These are phyloP conservation scores for Exophiala spinifera DNA, from an alignment of 2,329 filamentous ascomycete species.

Conservation along the genomic window DNA sequence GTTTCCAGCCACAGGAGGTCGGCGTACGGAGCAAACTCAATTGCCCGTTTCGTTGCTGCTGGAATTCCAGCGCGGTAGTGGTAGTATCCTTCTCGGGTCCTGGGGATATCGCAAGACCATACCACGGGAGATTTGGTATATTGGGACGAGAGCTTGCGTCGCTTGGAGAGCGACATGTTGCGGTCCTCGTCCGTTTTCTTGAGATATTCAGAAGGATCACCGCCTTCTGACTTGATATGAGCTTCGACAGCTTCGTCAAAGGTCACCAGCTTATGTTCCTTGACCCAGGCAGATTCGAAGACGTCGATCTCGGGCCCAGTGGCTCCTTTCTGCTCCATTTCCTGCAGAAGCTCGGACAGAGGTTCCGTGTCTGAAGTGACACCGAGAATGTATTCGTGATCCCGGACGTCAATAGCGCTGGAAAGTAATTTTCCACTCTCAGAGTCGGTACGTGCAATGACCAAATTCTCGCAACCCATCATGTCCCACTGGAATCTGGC, in stretches of 20 bases:
- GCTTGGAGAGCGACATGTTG: constrained; percentile 73
- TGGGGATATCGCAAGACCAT: constrained; percentile 88
- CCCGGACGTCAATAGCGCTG: constrained; percentile 85
- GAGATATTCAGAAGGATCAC: constrained; percentile 65
- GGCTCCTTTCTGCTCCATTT: constrained; percentile 80
- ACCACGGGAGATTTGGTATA: constrained; percentile 66
- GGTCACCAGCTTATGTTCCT: constrained; percentile 76
- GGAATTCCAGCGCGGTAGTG: constrained; percentile 68
- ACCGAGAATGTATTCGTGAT: constrained; percentile 95
- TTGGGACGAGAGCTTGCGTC: constrained; percentile 67
- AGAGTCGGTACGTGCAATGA: constrained; percentile 92
- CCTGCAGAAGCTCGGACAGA: constrained; percentile 81
- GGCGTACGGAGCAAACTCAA: constrained; percentile 86
- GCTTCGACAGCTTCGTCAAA: constrained; percentile 86
- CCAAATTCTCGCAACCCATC: constrained; percentile 92
- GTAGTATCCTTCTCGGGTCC: constrained; percentile 91
- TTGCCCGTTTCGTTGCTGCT: constrained; percentile 87
- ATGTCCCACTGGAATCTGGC: constrained; percentile 97
- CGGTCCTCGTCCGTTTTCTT: constrained; percentile 59
- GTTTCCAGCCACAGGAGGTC: constrained; percentile 98
- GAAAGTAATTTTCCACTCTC: constrained; percentile 89
- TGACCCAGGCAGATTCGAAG: constrained; percentile 86
- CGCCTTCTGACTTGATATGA: constrained; percentile 67
- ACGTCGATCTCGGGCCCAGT: constrained; percentile 75
- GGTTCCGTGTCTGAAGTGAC: constrained; percentile 75